Evolutionary conservation across 2,329 filamentous ascomycete genomes (phyloP).

Genomic region (Alternaria angustiovoidea): DNA sequence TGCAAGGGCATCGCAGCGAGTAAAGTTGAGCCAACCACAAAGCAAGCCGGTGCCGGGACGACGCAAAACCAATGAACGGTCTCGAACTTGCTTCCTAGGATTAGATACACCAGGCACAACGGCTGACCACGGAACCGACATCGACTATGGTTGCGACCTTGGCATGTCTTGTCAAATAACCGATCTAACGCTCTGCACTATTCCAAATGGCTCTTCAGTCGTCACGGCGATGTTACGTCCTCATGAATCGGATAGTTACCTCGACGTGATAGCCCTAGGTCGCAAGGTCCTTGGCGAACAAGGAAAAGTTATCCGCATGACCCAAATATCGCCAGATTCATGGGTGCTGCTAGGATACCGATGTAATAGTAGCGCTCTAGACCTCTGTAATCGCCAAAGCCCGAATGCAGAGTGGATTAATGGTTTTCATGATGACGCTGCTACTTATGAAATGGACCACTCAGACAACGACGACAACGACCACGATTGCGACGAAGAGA

Average conservation of each 20-base stretch:
- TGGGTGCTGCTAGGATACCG: slow-evolving; percentile 5
- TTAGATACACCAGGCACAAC: background rate
- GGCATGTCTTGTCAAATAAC: slow-evolving; percentile 7
- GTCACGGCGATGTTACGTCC: background rate
- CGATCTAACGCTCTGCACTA: slow-evolving; percentile 1
- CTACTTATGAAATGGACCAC: slow-evolving; percentile 17
- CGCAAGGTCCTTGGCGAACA: slow-evolving; percentile 4
- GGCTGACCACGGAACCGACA: background rate
- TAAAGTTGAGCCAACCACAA: slow-evolving; percentile 2
- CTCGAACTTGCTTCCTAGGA: background rate
- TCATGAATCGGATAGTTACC: background rate
- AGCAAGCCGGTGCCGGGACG: background rate
- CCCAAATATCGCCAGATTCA: background rate
- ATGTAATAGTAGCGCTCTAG: background rate
- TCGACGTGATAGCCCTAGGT: background rate
- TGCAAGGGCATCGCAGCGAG: slow-evolving; percentile 4
- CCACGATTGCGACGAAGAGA: slow-evolving; percentile 2
- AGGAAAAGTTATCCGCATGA: slow-evolving; percentile 5
- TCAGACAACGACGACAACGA: slow-evolving; percentile 15
- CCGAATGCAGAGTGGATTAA: slow-evolving; percentile 18
- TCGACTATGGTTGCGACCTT: background rate
- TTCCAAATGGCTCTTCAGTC: slow-evolving; percentile 4
- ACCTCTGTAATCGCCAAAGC: slow-evolving; percentile 13
- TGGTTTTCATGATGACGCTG: slow-evolving; percentile 11
- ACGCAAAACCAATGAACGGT: background rate